Evolutionary conservation across 495 filamentous ascomycete species (phyloP), one percentile per base, ranked within the genome.

Genomic region (Penicillium angulare): DNA sequence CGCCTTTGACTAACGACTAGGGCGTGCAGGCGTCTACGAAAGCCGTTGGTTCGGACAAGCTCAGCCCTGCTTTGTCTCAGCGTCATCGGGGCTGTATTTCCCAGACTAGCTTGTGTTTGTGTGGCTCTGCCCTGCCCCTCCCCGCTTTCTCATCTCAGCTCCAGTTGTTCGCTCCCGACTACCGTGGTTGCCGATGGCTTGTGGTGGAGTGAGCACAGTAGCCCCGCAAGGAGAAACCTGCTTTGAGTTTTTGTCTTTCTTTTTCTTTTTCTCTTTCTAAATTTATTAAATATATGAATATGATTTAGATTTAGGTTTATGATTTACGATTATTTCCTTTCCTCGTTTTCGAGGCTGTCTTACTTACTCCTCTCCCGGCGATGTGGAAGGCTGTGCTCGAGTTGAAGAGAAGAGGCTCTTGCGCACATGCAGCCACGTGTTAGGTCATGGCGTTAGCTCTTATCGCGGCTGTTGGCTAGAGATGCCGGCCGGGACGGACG

Each of bases 341-440:
- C 13, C 13, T 31, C 12, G 18, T 21, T 15, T 23, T 23, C 12
- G 7, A 5, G 17, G 17, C 15, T 44, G 13, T 24, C 13, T 36
- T 29, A 27, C 31, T 50, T 23, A 33, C 43, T 46, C 29, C 29
- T 32, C 31, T 46, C 17, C 29, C 27, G 6, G 29, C 7, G 10
- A 20, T 20, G 2, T 22, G 8, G 15, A 18, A 18, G 10, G 38
- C 34, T 35, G 43, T 23, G 36, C 36, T 17, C 6, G 29, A 44
- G 36, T 13, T 41, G 33, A 32, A 31, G 43, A 46, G 29, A 32
- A 27, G 43, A 31, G 51, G 51, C 51, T 53, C 50, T 54, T 50
- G 56, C 56, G 56, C 51, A 51, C 38, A n/a, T n/a, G n/a, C n/a
- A n/a, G n/a, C 51, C 56, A 59, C 51, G 47, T 59, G 51, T 59